phyloP scores from a whole-genome alignment of 2,329 filamentous ascomycete species.

The Microsporum ferrugineum region DNA sequence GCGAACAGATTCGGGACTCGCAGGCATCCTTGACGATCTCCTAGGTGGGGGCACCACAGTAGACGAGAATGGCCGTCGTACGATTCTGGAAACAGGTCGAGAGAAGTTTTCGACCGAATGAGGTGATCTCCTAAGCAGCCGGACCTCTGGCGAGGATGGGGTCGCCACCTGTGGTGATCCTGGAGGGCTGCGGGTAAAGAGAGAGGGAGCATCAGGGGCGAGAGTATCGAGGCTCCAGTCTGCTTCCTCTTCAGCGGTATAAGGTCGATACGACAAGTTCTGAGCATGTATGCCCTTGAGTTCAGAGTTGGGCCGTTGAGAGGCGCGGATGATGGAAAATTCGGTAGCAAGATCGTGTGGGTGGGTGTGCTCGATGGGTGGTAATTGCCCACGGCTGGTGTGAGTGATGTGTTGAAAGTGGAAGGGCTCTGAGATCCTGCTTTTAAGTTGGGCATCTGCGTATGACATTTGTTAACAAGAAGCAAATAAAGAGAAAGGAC shows the following conservation, averaged over 20 bases:
- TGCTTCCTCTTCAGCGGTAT: conserved; percentile 21
- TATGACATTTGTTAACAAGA: not conserved
- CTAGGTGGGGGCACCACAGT: conserved; percentile 32
- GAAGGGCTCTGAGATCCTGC: conserved; percentile 49
- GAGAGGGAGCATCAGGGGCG: conserved; percentile 12
- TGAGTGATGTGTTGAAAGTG: conserved; percentile 55
- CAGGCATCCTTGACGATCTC: conserved; percentile 25
- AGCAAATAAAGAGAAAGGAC: not conserved
- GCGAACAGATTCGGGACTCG: conserved; percentile 23
- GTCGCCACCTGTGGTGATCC: conserved; percentile 25
- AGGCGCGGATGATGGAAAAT: conserved; percentile 43
- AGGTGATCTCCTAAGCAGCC: conserved; percentile 23
- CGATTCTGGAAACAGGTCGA: conserved; percentile 37
- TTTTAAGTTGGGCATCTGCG: conserved; percentile 35
- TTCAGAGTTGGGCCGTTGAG: conserved; percentile 39
- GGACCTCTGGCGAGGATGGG: conserved; percentile 12
- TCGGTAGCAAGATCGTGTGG: conserved; percentile 43
- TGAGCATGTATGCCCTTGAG: conserved; percentile 44
- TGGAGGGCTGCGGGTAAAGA: conserved; percentile 15
- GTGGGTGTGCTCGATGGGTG: conserved; percentile 40
- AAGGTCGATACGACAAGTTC: conserved; percentile 32
- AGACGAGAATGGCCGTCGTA: conserved; percentile 28
- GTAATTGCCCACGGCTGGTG: conserved; percentile 45
- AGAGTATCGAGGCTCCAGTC: conserved; percentile 7
- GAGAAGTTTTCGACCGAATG: conserved; percentile 45